Conservation (phyloP, 441 rosid species). For the Euphorbia schlechtendalii region DNA sequence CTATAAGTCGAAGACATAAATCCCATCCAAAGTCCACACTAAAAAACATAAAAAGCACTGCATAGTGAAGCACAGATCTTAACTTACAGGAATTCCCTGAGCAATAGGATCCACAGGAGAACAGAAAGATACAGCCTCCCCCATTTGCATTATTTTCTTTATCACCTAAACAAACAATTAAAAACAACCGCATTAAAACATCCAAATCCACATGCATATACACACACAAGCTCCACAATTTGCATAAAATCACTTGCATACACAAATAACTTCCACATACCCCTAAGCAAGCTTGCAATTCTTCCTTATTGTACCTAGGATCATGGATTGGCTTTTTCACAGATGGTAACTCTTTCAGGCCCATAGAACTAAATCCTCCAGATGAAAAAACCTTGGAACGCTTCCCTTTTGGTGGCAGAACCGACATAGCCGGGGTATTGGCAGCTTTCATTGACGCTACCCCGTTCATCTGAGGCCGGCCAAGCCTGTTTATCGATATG, state of each 20-base stretch:
- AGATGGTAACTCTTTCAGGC: slow-evolving; percentile 21
- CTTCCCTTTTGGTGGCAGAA: slow-evolving; percentile 12
- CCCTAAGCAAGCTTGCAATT: slow-evolving; percentile 36
- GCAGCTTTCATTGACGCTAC: slow-evolving; percentile 24
- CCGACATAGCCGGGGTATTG: slow-evolving; percentile 14
- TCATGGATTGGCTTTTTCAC: slow-evolving; percentile 15
- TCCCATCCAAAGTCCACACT: background rate
- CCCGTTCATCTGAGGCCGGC: slow-evolving; percentile 21
- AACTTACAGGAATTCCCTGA: slow-evolving; percentile 43
- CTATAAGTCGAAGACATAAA: background rate
- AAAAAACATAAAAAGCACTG: background rate
- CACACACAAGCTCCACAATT: background rate
- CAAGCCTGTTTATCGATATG: slow-evolving; percentile 18
- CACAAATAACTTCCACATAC: slow-evolving; percentile 22
- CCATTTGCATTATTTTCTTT: slow-evolving; percentile 53
- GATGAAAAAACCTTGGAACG: slow-evolving; percentile 18
- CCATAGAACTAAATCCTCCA: slow-evolving; percentile 24
- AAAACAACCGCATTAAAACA: background rate
- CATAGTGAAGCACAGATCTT: background rate
- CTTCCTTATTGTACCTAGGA: slow-evolving; percentile 30
- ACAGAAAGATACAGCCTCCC: slow-evolving; percentile 47
- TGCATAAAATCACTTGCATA: no score
- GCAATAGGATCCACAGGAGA: slow-evolving; percentile 45
- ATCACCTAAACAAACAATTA: slow-evolving; percentile 31
- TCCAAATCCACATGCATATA: background rate